These are phyloP conservation scores for Haplosporangium sp. DNA, from an alignment of 371 early-diverging fungal species.

Conservation along the genomic window DNA sequence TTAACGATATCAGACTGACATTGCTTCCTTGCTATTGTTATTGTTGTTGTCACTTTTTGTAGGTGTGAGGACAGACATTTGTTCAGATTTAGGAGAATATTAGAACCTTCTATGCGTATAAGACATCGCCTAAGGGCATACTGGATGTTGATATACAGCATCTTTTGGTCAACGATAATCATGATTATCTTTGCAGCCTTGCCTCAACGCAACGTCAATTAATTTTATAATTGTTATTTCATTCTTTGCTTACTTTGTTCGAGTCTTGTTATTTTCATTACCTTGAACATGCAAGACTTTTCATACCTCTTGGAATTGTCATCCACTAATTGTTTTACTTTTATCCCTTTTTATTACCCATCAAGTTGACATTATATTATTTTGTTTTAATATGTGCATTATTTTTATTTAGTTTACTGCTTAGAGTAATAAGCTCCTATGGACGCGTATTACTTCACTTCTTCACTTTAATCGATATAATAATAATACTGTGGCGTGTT, in stretches of 20 bases:
- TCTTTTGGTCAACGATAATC: slow-evolving; percentile 43
- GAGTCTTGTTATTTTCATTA: neutral
- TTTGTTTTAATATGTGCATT: no score
- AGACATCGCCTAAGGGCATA: slow-evolving; percentile 34
- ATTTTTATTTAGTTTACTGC: no score
- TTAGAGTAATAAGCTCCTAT: neutral
- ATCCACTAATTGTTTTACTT: neutral
- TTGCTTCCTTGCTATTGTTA: neutral
- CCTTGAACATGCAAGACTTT: neutral
- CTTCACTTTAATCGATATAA: no score
- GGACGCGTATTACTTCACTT: no score
- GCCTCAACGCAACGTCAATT: slow-evolving; percentile 22
- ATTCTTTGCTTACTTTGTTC: neutral
- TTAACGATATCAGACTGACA: no score
- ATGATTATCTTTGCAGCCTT: slow-evolving; percentile 55
- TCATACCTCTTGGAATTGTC: slow-evolving; percentile 6
- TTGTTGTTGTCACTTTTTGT: neutral
- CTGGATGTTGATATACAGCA: slow-evolving; percentile 48
- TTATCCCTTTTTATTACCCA: neutral
- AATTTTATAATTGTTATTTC: neutral
- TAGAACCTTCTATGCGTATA: slow-evolving; percentile 43
- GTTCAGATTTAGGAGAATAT: slow-evolving; percentile 33
- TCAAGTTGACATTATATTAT: neutral
- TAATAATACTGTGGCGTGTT: no score
- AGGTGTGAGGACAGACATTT: slow-evolving; percentile 47